These are phyloP conservation scores for Lagerstroemia speciosa DNA, from an alignment of 345 rosid species.

Conservation along the genomic window DNA sequence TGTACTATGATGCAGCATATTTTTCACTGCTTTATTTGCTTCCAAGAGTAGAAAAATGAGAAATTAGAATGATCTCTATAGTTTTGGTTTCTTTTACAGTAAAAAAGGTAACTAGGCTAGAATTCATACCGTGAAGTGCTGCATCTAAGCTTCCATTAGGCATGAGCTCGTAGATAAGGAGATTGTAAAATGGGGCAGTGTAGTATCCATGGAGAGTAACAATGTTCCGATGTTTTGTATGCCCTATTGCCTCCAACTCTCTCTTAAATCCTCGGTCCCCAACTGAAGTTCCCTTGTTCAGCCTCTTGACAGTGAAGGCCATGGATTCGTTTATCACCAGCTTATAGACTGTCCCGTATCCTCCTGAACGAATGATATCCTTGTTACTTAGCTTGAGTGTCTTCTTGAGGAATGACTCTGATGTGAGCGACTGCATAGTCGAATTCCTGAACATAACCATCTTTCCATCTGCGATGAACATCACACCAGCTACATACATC, in stretches of 20 bases:
- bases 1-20: background rate
- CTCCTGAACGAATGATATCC: slow-evolving; percentile 78
- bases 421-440: slow-evolving; percentile 36
- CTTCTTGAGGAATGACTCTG: slow-evolving; percentile 50
- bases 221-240: slow-evolving; percentile 79
- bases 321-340: slow-evolving; percentile 39
- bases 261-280: slow-evolving; percentile 67
- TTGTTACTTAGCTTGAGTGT: slow-evolving; percentile 50
- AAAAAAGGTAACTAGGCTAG: background rate
- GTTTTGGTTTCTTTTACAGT: background rate
- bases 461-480: slow-evolving; percentile 46
- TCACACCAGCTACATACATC: background rate
- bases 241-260: slow-evolving; percentile 79
- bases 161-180: slow-evolving; percentile 80
- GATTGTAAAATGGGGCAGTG: slow-evolving; percentile 51
- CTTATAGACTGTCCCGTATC: slow-evolving; percentile 68
- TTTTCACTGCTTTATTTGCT: background rate
- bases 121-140: slow-evolving; percentile 41
- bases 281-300: slow-evolving; percentile 56
- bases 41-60: background rate
- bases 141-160: slow-evolving; percentile 71
- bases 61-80: background rate
- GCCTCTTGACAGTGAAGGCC: slow-evolving; percentile 72
- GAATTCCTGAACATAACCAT: slow-evolving; percentile 72
- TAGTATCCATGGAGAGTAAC: slow-evolving; percentile 76